Conservation (phyloP, 805 yeast species). For the Starmerella lactis-condensi region DNA sequence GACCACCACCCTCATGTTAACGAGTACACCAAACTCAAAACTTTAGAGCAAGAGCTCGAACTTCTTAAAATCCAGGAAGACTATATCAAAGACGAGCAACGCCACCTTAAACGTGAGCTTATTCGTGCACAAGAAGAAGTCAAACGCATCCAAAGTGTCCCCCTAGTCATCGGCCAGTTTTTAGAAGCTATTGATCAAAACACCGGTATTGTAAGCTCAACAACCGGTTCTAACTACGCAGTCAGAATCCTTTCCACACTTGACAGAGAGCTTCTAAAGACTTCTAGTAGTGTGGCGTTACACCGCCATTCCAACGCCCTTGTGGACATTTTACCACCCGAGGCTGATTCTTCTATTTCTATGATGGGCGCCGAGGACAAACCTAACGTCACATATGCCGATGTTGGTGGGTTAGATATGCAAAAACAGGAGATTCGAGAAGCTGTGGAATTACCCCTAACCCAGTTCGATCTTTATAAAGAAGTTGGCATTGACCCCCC, state of each 20-base stretch:
- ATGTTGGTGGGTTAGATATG: conserved; percentile 97
- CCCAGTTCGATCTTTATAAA: conserved; percentile 86
- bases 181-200: conserved; percentile 92
- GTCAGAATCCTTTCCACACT: conserved; percentile 87
- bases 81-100: conserved; percentile 93
- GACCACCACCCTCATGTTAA: conserved; percentile 26
- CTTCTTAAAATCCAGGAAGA: conserved; percentile 77
- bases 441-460: conserved; percentile 91
- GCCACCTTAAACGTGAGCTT: conserved; percentile 83
- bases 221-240: conserved; percentile 94
- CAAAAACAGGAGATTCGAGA: conserved; percentile 98
- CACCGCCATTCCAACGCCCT: conserved; percentile 97
- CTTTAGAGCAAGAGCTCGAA: conserved; percentile 77
- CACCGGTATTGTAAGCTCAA: conserved; percentile 90
- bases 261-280: conserved; percentile 84
- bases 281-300: conserved; percentile 87
- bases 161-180: conserved; percentile 94
- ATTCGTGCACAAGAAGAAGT: conserved; percentile 97
- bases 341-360: conserved; percentile 91
- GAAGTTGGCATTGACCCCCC: conserved; percentile 99
- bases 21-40: conserved; percentile 68
- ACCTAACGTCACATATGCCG: conserved; percentile 92
- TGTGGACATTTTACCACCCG: conserved; percentile 95
- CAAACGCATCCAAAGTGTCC: conserved; percentile 90
- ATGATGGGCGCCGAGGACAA: conserved; percentile 87